Evolutionary conservation across 2,329 filamentous ascomycete species (phyloP), one percentile per base, ranked within the genome.

Genomic region (Periconia macrospinosa): DNA sequence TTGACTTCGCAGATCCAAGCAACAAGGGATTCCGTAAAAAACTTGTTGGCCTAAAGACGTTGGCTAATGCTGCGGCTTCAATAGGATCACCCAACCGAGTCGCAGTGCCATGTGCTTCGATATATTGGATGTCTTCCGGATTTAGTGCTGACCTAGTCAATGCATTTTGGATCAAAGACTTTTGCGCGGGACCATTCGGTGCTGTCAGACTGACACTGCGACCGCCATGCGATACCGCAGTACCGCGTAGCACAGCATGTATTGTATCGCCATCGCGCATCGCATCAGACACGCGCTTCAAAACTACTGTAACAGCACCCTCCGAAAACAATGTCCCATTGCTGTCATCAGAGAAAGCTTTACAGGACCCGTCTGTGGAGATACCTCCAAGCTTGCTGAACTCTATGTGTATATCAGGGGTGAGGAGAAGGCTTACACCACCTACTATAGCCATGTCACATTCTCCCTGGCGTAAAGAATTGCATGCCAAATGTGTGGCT

Each of bases 271-370:
- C 81, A 58, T 83, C 80, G 7, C 72, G 68, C 2, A 86, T 55
- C 0, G 85, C 85, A 62, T 83, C 79, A 7, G 72, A 68, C 0
- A 87, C 70, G 2, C 75, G 77, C 70, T 87, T 87, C 13, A 87
- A 5, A 23, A 57, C 53, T 5, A 69, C 13, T 1, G 56, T 52
- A 10, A 10, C 49, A 18, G 66, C 33, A 1, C 52, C 65, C 42
- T 69, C 66, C 8, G 42, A 63, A 18, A 63, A 47, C 1, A 33
- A 62, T 50, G 67, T 68, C 2, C 66, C 65, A 35, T 66, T 49
- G 2, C 60, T 65, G 3, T 45, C 30, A 1, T 48, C 47, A 49
- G 66, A 62, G 33, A 67, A 68, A 3, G 56, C 55, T 37, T 55
- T 50, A 45, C 57, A 62, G 8, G 19, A 44, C n/a, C 46, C 54